Evolutionary conservation across 805 yeast species (phyloP).

Genomic region (Lachancea mirantina): DNA sequence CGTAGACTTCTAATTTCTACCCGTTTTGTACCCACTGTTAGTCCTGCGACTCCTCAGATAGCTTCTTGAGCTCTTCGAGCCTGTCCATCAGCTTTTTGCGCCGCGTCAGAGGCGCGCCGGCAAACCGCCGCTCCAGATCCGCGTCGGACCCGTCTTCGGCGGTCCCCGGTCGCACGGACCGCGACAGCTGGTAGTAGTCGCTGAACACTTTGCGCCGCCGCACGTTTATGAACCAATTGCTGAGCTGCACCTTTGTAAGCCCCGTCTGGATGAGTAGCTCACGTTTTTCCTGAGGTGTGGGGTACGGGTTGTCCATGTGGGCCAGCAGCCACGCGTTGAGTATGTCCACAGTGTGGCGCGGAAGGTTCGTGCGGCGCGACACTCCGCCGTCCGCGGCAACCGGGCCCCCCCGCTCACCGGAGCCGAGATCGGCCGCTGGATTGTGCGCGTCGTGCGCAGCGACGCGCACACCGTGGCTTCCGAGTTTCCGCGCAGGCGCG

Average conservation of each 20-base stretch:
- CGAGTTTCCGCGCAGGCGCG: constrained; percentile 1
- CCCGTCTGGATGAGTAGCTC: constrained; percentile 66
- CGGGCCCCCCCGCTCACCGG: not conserved
- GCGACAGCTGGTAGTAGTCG: constrained; percentile 23
- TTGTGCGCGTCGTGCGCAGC: not conserved
- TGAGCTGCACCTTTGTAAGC: constrained; percentile 68
- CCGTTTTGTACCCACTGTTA: too few relatives aligned
- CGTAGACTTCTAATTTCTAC: not conserved
- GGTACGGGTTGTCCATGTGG: constrained; percentile 77
- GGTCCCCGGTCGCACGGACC: constrained; percentile 4
- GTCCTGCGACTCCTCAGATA: constrained; percentile 9
- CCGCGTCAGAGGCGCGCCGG: constrained; percentile 22
- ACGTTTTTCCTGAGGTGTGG: constrained; percentile 70
- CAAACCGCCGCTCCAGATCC: constrained; percentile 22
- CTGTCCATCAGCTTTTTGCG: constrained; percentile 31
- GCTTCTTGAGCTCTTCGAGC: constrained; percentile 27
- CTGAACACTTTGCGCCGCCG: constrained; percentile 59
- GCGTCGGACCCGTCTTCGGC: constrained; percentile 13
- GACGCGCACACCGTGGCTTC: not conserved
- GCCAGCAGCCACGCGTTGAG: constrained; percentile 66
- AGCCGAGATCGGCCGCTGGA: not conserved
- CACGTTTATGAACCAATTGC: constrained; percentile 86
- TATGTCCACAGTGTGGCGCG: constrained; percentile 68
- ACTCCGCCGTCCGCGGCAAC: constrained; percentile 2
- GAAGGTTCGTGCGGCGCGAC: constrained; percentile 60